Evolutionary conservation across 2,329 filamentous ascomycete species (phyloP).

Genomic region (Dryadomyces quercus-mongolicae): DNA sequence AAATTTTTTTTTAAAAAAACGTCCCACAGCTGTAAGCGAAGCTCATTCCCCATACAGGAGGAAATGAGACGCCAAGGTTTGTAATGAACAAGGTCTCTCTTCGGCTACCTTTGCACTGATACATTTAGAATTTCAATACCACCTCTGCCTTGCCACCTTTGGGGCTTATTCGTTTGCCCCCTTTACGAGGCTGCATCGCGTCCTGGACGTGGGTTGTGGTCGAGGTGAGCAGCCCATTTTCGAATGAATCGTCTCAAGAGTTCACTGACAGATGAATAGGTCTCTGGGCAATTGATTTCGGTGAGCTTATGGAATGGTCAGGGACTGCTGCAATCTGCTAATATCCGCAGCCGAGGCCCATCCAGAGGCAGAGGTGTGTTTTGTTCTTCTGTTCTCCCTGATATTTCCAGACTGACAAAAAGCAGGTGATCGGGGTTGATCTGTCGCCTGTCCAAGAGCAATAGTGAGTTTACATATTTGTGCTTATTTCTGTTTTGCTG

Average conservation of each 20-base stretch:
- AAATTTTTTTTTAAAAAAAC: background rate
- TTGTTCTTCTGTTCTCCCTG: background rate
- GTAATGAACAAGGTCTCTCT: background rate
- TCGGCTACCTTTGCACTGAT: background rate
- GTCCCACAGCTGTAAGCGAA: too few species aligned
- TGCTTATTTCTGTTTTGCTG: background rate
- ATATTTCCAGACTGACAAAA: background rate
- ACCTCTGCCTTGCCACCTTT: constrained; percentile 27
- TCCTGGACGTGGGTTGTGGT: constrained; percentile 39
- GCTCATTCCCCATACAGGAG: constrained; percentile 11
- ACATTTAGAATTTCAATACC: constrained; percentile 20
- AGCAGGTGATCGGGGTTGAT: constrained; percentile 16
- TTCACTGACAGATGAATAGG: constrained; percentile 8
- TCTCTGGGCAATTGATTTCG: constrained; percentile 18
- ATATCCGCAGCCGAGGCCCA: constrained; percentile 14
- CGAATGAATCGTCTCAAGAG: background rate
- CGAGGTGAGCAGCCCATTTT: constrained; percentile 22
- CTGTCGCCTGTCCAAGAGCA: constrained; percentile 15
- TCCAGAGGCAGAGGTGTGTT: constrained; percentile 14
- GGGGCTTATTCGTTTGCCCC: constrained; percentile 31
- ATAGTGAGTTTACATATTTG: constrained; percentile 10
- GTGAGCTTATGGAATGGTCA: constrained; percentile 7
- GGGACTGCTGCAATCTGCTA: background rate
- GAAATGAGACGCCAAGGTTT: constrained; percentile 22
- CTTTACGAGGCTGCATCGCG: constrained; percentile 25